Conservation (phyloP, 2,329 filamentous ascomycete genomes). For the Neoascochyta sp. region DNA sequence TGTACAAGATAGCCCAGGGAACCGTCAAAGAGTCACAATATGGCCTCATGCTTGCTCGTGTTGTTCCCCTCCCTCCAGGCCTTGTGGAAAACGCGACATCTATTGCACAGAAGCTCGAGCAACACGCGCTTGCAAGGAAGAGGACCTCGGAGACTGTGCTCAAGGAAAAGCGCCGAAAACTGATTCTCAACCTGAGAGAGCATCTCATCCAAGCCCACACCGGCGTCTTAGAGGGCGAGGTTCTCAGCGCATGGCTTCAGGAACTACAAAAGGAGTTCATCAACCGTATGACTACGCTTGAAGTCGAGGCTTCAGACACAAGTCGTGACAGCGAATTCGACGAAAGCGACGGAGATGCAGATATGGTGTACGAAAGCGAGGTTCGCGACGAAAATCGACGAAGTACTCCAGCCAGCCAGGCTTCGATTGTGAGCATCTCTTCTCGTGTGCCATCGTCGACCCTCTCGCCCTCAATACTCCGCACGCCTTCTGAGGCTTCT, state of each 20-base stretch:
- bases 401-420: slow-evolving; percentile 12
- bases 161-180: slow-evolving; percentile 62
- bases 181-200: slow-evolving; percentile 70
- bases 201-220: slow-evolving; percentile 65
- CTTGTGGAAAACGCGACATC: slow-evolving; percentile 66
- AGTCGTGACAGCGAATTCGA: slow-evolving; percentile 10
- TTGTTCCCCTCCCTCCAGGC: slow-evolving; percentile 65
- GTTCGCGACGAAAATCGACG: slow-evolving; percentile 11
- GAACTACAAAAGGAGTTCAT: slow-evolving; percentile 73
- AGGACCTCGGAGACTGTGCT: slow-evolving; percentile 57
- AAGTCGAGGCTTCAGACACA: slow-evolving; percentile 41
- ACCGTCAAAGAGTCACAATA: slow-evolving; percentile 70
- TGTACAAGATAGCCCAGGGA: slow-evolving; percentile 77
- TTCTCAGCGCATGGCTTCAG: slow-evolving; percentile 61
- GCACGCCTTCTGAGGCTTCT: slow-evolving; percentile 16
- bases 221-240: slow-evolving; percentile 61
- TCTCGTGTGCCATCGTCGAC: slow-evolving; percentile 19
- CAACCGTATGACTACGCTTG: slow-evolving; percentile 64
- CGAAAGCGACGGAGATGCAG: slow-evolving; percentile 14
- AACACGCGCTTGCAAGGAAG: slow-evolving; percentile 56
- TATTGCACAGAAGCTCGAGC: slow-evolving; percentile 61
- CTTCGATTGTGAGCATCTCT: slow-evolving; percentile 19
- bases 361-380: slow-evolving; percentile 10
- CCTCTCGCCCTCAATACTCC: slow-evolving; percentile 11
- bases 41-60: slow-evolving; percentile 74